phyloP scores from a whole-genome alignment of 2,329 filamentous ascomycete species.

The Alternaria conjuncta region DNA sequence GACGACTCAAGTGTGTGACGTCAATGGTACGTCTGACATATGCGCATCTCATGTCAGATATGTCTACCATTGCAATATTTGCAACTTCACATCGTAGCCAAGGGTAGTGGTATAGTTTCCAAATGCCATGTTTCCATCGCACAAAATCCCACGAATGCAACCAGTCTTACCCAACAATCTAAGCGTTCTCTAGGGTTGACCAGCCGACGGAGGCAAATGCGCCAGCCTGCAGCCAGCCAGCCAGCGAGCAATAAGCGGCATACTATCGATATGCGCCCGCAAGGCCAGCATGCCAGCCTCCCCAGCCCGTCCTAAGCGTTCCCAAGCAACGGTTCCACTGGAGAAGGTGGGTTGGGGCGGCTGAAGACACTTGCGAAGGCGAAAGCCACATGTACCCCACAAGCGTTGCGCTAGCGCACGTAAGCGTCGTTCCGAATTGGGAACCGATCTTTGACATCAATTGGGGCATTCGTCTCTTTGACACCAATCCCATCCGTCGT shows the following conservation, averaged over 20 bases:
- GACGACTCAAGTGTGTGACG: slow-evolving; percentile 4
- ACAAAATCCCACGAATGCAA: not conserved
- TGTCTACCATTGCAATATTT: not conserved
- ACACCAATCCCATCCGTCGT: slow-evolving; percentile 11
- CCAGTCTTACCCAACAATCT: slow-evolving; percentile 1
- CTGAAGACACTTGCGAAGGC: slow-evolving; percentile 12
- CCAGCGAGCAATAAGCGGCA: slow-evolving; percentile 1
- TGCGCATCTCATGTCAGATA: not conserved
- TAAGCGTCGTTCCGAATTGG: slow-evolving; percentile 18
- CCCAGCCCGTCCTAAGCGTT: slow-evolving; percentile 9
- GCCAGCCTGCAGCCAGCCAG: not conserved
- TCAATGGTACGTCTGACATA: slow-evolving; percentile 8
- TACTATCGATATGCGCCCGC: slow-evolving; percentile 12
- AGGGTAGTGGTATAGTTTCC: slow-evolving; percentile 5
- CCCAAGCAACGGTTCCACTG: slow-evolving; percentile 12
- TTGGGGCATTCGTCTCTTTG: slow-evolving; percentile 5
- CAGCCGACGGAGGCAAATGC: not conserved
- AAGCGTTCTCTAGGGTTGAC: not conserved
- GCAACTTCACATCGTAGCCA: not conserved
- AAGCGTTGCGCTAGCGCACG: slow-evolving; percentile 17
- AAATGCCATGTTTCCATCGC: not conserved
- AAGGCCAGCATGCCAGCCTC: not conserved
- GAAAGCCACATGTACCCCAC: slow-evolving; percentile 24
- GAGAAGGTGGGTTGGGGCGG: slow-evolving; percentile 12
- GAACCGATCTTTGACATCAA: slow-evolving; percentile 26